phyloP scores from a whole-genome alignment of 2,329 filamentous ascomycete genomes.

The Microdochium nivale region DNA sequence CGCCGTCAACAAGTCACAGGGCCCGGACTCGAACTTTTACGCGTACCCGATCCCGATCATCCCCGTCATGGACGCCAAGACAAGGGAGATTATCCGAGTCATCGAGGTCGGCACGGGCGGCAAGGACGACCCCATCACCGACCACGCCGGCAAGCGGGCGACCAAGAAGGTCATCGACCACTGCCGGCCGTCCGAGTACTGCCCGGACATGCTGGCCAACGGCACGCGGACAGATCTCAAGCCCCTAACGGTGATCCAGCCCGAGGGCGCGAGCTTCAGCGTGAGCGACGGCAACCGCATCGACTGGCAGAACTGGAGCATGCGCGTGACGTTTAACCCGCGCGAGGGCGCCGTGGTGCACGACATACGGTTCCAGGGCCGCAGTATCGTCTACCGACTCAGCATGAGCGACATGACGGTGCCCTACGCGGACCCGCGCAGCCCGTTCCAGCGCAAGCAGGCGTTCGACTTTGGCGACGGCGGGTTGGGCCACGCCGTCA shows the following conservation, averaged over 20 bases:
- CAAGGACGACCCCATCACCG: slow-evolving; percentile 9
- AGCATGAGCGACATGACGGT: slow-evolving; percentile 63
- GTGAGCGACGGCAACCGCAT: slow-evolving; percentile 40
- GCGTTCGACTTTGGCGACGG: slow-evolving; percentile 67
- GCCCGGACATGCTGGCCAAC: slow-evolving; percentile 9
- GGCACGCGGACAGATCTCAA: slow-evolving; percentile 36
- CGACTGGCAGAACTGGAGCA: slow-evolving; percentile 60
- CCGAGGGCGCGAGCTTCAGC: slow-evolving; percentile 58
- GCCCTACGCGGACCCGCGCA: slow-evolving; percentile 57
- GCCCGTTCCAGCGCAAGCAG: slow-evolving; percentile 60
- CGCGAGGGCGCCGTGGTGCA: slow-evolving; percentile 64
- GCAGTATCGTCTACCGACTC: slow-evolving; percentile 58
- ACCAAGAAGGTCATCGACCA: slow-evolving; percentile 1
- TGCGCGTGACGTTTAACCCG: slow-evolving; percentile 61
- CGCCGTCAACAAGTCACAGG: slow-evolving; percentile 18
- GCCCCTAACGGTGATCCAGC: slow-evolving; percentile 52
- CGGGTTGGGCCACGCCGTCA: slow-evolving; percentile 57
- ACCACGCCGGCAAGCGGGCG: not conserved
- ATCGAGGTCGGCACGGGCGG: slow-evolving; percentile 25
- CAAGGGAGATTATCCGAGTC: slow-evolving; percentile 21
- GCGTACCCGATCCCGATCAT: slow-evolving; percentile 37
- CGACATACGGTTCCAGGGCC: slow-evolving; percentile 58
- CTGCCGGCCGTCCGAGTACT: slow-evolving; percentile 6
- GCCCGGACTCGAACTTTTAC: slow-evolving; percentile 39
- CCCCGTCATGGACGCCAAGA: slow-evolving; percentile 27